Base-by-base conservation (phyloP, 345 rosid genomes). In the Rhizophora apiculata region DNA sequence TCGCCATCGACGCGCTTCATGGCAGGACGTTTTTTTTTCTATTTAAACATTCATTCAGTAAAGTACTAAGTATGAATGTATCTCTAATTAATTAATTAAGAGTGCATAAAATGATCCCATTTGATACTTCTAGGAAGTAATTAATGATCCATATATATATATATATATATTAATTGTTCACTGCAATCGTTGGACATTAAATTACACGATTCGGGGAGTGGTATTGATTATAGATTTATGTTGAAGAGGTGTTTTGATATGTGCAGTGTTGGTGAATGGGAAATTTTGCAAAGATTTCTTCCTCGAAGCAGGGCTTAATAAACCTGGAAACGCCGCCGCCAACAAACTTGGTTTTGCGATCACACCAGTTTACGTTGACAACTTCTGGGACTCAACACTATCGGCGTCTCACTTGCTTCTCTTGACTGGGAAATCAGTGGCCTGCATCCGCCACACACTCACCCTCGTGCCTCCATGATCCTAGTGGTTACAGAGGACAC, bases 231-330 rank as follows among this genome's bases (percentile, higher is more conserved):
- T 54, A 2, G 27, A 26, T 54, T 54, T 9, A 54, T 54, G 13
- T 8, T 2, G 10, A 24, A 5, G 22, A 54, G 1, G 8, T 54
- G 27, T 54, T 21, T 21, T 2, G 13, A 21, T 21, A n/a, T 19
- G 0, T 21, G 72, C 58, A 59, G 72, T 59, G 26, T 68, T 60
- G 3, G 18, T 68, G n/a, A 46, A 68, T 21, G 65, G 65, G 1
- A 68, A 59, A n/a, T 68, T 68, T 26, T 48, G 72, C 58, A 68
- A 68, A 58, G 65, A 68, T 60, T 68, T 68, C 58, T 55, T 59
- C 57, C 48, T 46, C 24, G 0, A 29, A 20, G 49, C 37, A 34
- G 56, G 72, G 19, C 64, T 68, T 20, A 29, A 48, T 18, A n/a
- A 58, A 18, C 65, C 58, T 8, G 32, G 63, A 30, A 48, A 48